Base-by-base conservation (phyloP, 768 basidiomycete species). In the Megacollybia marginata region DNA sequence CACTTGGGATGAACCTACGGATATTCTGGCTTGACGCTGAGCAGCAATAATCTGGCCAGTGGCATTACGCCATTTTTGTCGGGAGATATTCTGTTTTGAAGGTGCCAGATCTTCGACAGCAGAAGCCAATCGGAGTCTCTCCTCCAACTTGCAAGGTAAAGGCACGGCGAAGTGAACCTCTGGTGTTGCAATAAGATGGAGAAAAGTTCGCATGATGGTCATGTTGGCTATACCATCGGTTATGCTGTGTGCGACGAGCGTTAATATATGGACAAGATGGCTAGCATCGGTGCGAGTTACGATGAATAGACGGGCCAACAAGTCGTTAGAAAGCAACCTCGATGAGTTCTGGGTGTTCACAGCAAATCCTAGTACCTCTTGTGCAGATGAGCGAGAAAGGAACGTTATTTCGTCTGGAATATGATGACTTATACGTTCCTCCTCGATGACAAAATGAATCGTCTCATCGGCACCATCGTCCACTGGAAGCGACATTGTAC, bases 171-270 rank as follows among this genome's bases (percentile, higher is more conserved):
- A 51, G 4, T 58, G 52, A 8, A 8, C 15, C 13, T 40, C 38
- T 40, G 38, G 3, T 3, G 23, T 28, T 6, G 23, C 23, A 20
- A 82, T 62, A 2, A 67, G 60, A 31, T 79, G 67, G 44, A 81
- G 55, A 48, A 82, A 73, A 16, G 66, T 66, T 47, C 71, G 71
- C 47, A 71, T 43, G 11, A 80, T 53, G 1, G 69, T 70, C 8
- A 55, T 51, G 51, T 69, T 74, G 10, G 72, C 65, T 42, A 69
- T 69, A 15, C 73, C 76, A 56, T 83, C 80, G 0, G 73, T 69
- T 40, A 82, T 72, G 44, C 64, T 62, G 57, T 83, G 80, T 1
- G 78, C 69, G 13, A 69, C 60, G 36, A 70, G 57, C 18, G 76
- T 56, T 20, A 78, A 46, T 43, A 79, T 36, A 53, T 81, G 74